A percentile compares a stretch with the other conserved stretches of the same genome.
These are phyloP conservation scores for Ophiosphaerella korrae DNA, from an alignment of 2,329 filamentous ascomycete species.

Conservation along the genomic window DNA sequence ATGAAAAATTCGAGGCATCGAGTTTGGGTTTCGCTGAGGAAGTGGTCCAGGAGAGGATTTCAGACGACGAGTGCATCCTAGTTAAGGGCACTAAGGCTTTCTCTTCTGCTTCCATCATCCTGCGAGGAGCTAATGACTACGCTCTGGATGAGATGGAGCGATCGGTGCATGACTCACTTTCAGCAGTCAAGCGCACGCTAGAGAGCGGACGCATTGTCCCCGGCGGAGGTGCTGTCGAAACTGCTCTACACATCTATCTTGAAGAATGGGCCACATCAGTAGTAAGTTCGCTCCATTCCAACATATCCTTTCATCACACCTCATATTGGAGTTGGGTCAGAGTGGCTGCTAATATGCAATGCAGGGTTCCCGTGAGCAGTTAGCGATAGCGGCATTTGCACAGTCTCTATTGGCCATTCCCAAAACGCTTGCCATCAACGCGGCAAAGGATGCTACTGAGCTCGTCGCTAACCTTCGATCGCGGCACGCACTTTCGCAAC, in stretches of 20 bases:
- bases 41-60: slow-evolving; percentile 97
- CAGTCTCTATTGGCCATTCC: slow-evolving; percentile 92
- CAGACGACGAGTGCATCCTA: slow-evolving; percentile 97
- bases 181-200: slow-evolving; percentile 93
- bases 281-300: slow-evolving; percentile 53
- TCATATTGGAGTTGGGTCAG: not conserved
- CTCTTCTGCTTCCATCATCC: slow-evolving; percentile 92
- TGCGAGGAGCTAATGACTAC: slow-evolving; percentile 94
- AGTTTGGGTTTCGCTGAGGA: slow-evolving; percentile 92
- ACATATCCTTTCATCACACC: not conserved
- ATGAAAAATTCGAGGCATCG: slow-evolving; percentile 92
- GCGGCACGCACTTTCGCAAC: slow-evolving; percentile 91
- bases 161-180: slow-evolving; percentile 94
- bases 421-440: slow-evolving; percentile 95
- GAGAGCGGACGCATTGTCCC: slow-evolving; percentile 97
- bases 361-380: slow-evolving; percentile 87
- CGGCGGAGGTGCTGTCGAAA: slow-evolving; percentile 95
- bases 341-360: slow-evolving; percentile 6
- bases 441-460: slow-evolving; percentile 93
- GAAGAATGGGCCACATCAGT: slow-evolving; percentile 99
- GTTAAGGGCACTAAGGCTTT: slow-evolving; percentile 95
- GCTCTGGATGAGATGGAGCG: slow-evolving; percentile 99
- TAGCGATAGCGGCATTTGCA: slow-evolving; percentile 96
- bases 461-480: slow-evolving; percentile 94
- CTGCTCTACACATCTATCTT: slow-evolving; percentile 97